Evolutionary conservation across 352 stramenopile species (phyloP).

Genomic region (Phytopythium kandeliae): DNA sequence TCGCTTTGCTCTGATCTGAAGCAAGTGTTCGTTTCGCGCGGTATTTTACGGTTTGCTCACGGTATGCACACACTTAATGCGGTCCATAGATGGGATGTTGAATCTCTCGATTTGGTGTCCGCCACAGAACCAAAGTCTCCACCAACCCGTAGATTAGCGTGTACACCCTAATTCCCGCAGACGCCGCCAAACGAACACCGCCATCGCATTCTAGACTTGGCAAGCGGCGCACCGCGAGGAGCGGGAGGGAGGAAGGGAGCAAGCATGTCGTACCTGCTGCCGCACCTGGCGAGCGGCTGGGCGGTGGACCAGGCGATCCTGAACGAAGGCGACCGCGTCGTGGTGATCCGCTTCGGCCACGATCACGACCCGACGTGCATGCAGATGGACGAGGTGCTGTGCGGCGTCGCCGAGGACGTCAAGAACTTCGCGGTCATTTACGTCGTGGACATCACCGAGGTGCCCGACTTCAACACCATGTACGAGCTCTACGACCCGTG

Average conservation of each 20-base stretch:
- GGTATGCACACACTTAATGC: too few species aligned
- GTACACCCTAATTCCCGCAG: too few species aligned
- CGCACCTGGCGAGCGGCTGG: slow-evolving; percentile 96
- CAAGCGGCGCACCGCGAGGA: background rate
- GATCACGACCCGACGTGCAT: slow-evolving; percentile 98
- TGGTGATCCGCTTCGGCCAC: slow-evolving; percentile 98
- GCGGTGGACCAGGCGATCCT: slow-evolving; percentile 99
- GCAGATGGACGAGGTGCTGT: slow-evolving; percentile 97
- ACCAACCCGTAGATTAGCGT: too few species aligned
- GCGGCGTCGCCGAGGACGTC: slow-evolving; percentile 96
- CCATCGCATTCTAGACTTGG: slow-evolving; percentile 1
- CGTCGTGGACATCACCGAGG: slow-evolving; percentile 90
- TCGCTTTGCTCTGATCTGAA: too few species aligned
- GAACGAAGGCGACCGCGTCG: slow-evolving; percentile 96
- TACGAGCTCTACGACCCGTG: slow-evolving; percentile 99
- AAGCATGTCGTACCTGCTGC: slow-evolving; percentile 96
- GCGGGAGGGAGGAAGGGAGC: background rate
- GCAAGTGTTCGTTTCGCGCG: too few species aligned
- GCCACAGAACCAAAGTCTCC: too few species aligned
- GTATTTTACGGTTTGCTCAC: too few species aligned
- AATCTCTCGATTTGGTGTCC: too few species aligned
- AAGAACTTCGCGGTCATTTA: slow-evolving; percentile 99
- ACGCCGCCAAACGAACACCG: too few species aligned
- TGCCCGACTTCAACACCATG: slow-evolving; percentile 99
- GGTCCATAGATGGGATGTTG: too few species aligned